Percentiles rank a stretch among this genome's conserved stretches.
Evolutionary conservation across 768 basidiomycete genomes (phyloP).

Genomic region (Favolaschia claudopus): DNA sequence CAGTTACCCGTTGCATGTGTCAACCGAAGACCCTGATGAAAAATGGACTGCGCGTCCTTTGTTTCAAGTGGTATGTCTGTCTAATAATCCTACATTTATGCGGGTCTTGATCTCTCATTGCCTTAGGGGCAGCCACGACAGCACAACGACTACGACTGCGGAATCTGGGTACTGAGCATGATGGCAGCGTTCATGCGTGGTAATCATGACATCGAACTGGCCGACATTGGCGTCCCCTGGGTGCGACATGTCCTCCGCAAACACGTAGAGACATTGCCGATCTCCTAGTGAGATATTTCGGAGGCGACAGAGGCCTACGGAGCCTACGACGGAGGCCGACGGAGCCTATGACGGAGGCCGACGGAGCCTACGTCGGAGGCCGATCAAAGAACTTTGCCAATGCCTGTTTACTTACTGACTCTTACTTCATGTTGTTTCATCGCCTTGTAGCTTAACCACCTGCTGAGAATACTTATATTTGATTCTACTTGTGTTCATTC

Average conservation of each 20-base stretch:
- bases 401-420: no score
- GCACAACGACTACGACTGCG: slow-evolving; percentile 30
- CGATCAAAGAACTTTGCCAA: no score
- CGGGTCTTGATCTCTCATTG: background rate
- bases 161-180: slow-evolving; percentile 31
- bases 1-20: slow-evolving; percentile 1
- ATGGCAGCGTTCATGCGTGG: slow-evolving; percentile 32
- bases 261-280: no score
- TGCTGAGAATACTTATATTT: no score
- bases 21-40: slow-evolving; percentile 10
- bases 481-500: no score
- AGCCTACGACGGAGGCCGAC: no score
- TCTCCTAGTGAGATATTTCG: no score
- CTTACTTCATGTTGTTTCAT: no score
- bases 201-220: background rate
- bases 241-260: background rate
- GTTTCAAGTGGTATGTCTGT: slow-evolving; percentile 3
- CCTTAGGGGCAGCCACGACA: slow-evolving; percentile 12
- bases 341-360: no score
- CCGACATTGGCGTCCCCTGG: background rate
- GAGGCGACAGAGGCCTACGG: no score
- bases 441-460: no score
- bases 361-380: no score
- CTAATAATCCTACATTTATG: background rate
- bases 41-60: slow-evolving; percentile 20